Evolutionary conservation across 768 basidiomycete genomes (phyloP).

Genomic region (Mycena crocata): DNA sequence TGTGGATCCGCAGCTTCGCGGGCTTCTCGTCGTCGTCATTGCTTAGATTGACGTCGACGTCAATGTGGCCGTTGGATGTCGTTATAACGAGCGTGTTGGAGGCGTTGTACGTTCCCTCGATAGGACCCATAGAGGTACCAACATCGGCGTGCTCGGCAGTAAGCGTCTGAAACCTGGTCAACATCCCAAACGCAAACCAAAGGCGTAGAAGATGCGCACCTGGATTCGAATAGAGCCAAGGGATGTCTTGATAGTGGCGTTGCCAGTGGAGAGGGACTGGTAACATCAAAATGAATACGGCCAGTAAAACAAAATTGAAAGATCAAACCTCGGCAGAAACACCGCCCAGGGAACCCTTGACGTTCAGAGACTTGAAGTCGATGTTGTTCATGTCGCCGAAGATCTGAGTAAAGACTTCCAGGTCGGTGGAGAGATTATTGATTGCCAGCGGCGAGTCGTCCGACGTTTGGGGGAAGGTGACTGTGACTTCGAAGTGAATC

Average conservation of each 20-base stretch:
- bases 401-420: slow-evolving; percentile 22
- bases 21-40: slow-evolving; percentile 2
- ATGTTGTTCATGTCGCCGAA: slow-evolving; percentile 19
- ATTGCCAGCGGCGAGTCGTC: slow-evolving; percentile 3
- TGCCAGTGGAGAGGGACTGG: neutral
- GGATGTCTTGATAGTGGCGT: neutral
- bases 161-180: slow-evolving; percentile 8
- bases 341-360: slow-evolving; percentile 8
- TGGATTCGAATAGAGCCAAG: neutral
- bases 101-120: slow-evolving; percentile 30
- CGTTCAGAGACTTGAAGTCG: slow-evolving; percentile 3
- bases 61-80: slow-evolving; percentile 22
- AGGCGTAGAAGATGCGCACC: neutral
- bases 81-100: slow-evolving; percentile 6
- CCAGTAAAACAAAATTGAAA: neutral
- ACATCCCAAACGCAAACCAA: neutral
- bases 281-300: neutral
- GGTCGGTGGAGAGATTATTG: slow-evolving; percentile 20
- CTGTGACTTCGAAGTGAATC: slow-evolving; percentile 22
- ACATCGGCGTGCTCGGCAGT: neutral
- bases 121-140: slow-evolving; percentile 1
- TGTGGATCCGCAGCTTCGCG: slow-evolving; percentile 10
- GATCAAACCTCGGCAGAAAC: slow-evolving; percentile 12
- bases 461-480: slow-evolving; percentile 20
- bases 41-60: slow-evolving; percentile 27